Percentiles rank a stretch among this genome's conserved stretches.
Conservation (phyloP, 768 basidiomycete genomes). For the Boletus rufocinnamomeus region DNA sequence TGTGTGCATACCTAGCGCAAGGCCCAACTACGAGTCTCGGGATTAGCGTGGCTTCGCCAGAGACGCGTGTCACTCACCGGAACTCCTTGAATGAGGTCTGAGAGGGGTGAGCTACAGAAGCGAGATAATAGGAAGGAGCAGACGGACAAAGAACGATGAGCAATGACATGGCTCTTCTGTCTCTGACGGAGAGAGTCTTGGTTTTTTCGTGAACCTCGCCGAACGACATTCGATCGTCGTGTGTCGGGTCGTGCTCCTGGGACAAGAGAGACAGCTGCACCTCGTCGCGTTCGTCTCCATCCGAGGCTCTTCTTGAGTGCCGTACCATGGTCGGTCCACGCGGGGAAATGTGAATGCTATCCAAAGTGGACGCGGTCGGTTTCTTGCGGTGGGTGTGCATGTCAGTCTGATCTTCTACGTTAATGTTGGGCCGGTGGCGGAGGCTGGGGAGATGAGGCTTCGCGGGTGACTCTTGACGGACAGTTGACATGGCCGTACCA, state of each 20-base stretch:
- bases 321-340: slow-evolving; percentile 47
- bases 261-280: slow-evolving; percentile 61
- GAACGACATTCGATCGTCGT: slow-evolving; percentile 37
- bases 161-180: slow-evolving; percentile 82
- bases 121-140: slow-evolving; percentile 8
- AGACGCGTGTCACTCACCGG: slow-evolving; percentile 58
- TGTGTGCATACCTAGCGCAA: slow-evolving; percentile 71
- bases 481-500: slow-evolving; percentile 26
- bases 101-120: slow-evolving; percentile 18
- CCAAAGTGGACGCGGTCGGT: slow-evolving; percentile 59
- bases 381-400: slow-evolving; percentile 41
- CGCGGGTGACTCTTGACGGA: slow-evolving; percentile 29
- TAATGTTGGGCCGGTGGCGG: slow-evolving; percentile 35
- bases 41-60: slow-evolving; percentile 12
- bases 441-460: slow-evolving; percentile 29
- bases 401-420: slow-evolving; percentile 40
- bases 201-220: slow-evolving; percentile 35
- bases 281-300: slow-evolving; percentile 45
- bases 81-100: slow-evolving; percentile 85
- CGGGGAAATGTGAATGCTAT: slow-evolving; percentile 59
- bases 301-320: slow-evolving; percentile 34
- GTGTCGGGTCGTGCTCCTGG: slow-evolving; percentile 53
- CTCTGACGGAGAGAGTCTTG: slow-evolving; percentile 66
- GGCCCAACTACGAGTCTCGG: slow-evolving; percentile 58
- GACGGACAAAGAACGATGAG: slow-evolving; percentile 85